phyloP scores from a whole-genome alignment of 768 basidiomycete species.

The Cystobasidium onofrii region DNA sequence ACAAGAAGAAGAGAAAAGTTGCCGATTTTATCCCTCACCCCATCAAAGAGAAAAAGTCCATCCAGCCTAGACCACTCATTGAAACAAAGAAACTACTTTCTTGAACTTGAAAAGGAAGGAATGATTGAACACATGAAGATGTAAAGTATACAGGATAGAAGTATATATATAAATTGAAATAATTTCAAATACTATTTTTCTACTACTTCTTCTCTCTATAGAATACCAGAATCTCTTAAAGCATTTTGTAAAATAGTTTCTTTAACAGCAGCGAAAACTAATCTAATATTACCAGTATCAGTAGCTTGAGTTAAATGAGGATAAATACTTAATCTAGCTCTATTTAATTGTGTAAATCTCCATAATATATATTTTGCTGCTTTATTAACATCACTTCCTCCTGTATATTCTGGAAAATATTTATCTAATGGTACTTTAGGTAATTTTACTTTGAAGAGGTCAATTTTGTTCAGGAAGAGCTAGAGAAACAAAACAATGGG shows the following conservation, averaged over 20 bases:
- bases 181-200: too few species aligned
- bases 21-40: too few species aligned
- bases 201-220: too few species aligned
- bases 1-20: too few species aligned
- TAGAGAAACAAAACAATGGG: not conserved
- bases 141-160: not conserved
- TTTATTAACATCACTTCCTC: slow-evolving; percentile 49
- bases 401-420: slow-evolving; percentile 50
- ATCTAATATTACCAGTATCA: slow-evolving; percentile 68
- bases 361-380: slow-evolving; percentile 63
- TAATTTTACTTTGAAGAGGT: slow-evolving; percentile 67
- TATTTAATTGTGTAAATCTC: slow-evolving; percentile 78
- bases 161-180: not conserved
- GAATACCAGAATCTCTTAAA: slow-evolving; percentile 72
- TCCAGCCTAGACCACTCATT: too few species aligned
- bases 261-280: slow-evolving; percentile 33
- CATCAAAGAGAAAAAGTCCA: too few species aligned
- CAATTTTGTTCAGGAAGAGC: slow-evolving; percentile 58
- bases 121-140: too few species aligned
- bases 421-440: slow-evolving; percentile 53
- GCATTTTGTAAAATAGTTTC: slow-evolving; percentile 90
- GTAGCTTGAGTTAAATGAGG: slow-evolving; percentile 87
- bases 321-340: slow-evolving; percentile 60
- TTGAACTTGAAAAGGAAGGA: too few species aligned
- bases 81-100: too few species aligned